phyloP scores from a whole-genome alignment of 1,139 yeast genomes.

The Candida sanyaensis region DNA sequence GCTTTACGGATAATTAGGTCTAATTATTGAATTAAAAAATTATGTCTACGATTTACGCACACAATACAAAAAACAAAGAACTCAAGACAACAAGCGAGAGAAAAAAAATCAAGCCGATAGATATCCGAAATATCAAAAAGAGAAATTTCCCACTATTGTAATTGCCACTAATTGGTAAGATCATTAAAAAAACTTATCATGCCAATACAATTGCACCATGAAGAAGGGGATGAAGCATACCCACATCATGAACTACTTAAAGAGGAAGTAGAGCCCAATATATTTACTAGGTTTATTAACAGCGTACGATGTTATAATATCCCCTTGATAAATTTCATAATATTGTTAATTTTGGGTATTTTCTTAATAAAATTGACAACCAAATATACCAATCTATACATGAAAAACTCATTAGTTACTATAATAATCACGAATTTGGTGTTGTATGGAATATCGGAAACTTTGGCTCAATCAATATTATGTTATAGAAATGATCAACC shows the following conservation, averaged over 20 bases:
- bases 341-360: conserved; percentile 49
- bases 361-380: conserved; percentile 55
- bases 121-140: conserved; percentile 1
- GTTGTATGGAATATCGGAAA: conserved; percentile 85
- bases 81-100: neutral
- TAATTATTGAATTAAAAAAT: too few relatives aligned
- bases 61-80: neutral
- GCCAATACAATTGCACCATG: conserved; percentile 27
- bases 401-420: conserved; percentile 67
- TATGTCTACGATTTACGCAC: too few relatives aligned
- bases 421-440: conserved; percentile 82
- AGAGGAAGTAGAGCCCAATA: conserved; percentile 4
- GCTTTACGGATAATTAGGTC: too few relatives aligned
- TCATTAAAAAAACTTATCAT: conserved; percentile 13
- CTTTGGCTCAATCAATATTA: conserved; percentile 76
- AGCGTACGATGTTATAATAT: conserved; percentile 38
- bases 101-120: neutral
- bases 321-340: conserved; percentile 56
- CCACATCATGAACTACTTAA: neutral
- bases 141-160: neutral
- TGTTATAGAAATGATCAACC: conserved; percentile 31
- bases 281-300: conserved; percentile 31
- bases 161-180: neutral
- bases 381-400: conserved; percentile 65
- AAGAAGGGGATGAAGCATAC: conserved; percentile 8